A percentile compares a stretch with the other conserved stretches of the same genome.
Evolutionary conservation across 257 asterid species (phyloP).

Genomic region (Anisodus acutangulus): DNA sequence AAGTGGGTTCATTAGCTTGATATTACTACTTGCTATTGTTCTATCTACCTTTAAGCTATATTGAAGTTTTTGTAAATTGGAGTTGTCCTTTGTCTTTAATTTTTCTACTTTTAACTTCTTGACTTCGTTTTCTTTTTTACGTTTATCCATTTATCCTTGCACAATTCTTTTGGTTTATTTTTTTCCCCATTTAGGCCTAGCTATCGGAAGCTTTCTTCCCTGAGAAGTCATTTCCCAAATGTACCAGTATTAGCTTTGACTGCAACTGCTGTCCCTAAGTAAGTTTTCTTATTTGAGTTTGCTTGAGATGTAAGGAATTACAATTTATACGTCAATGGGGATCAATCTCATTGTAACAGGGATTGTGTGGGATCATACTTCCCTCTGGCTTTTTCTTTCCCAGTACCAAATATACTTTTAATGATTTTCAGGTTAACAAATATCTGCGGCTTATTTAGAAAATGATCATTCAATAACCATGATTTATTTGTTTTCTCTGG

Average conservation of each 20-base stretch:
- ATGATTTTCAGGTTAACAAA: not conserved
- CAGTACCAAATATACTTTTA: not conserved
- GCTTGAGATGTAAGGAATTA: conserved; percentile 25
- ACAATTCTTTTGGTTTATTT: not conserved
- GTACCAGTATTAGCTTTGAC: conserved; percentile 93
- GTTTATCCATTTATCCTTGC: conserved; percentile 28
- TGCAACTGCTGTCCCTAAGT: conserved; percentile 98
- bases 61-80: conserved; percentile 6
- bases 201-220: conserved; percentile 86
- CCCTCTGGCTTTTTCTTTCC: not conserved
- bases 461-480: not conserved
- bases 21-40: not conserved
- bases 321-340: conserved; percentile 6
- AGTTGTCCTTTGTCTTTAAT: not conserved
- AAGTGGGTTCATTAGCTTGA: conserved; percentile 17
- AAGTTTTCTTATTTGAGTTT: conserved; percentile 47
- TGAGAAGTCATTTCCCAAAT: conserved; percentile 69
- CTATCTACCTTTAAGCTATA: conserved; percentile 18
- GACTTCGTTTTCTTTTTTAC: conserved; percentile 27
- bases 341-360: not conserved
- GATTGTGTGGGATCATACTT: not conserved
- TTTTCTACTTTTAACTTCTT: conserved; percentile 1
- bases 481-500: conserved; percentile 30
- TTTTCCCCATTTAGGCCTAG: conserved; percentile 76
- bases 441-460: conserved; percentile 6